Base-by-base conservation (phyloP, 2,329 filamentous ascomycete genomes). In the Acephala macrosclerotiorum region DNA sequence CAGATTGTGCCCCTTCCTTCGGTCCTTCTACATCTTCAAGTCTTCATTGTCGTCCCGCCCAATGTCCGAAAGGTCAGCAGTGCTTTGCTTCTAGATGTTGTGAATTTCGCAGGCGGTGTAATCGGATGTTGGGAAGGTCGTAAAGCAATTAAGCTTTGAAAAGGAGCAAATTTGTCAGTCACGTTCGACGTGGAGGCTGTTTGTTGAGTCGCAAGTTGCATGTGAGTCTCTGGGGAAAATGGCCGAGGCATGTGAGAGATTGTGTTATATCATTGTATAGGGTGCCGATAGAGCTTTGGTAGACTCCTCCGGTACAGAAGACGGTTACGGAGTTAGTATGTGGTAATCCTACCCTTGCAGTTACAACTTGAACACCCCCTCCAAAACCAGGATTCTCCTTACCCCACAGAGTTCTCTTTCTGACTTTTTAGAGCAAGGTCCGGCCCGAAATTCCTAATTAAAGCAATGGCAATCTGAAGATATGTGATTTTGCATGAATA, bases 1-100 rank as follows among this genome's bases (percentile, higher is more conserved):
- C 58, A 49, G 60, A 53, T 60, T 62, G 7, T 59, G 51, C 49
- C 57, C 16, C 14, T 59, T 25, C 25, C n/a, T 26, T 61, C n/a
- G 18, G 16, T 25, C 33, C 51, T 61, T 38, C 61, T 64, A 63
- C 67, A 66, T 68, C 16, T 56, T 69, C 63, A 69, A 58, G 55
- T 57, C 55, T 55, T 49, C 20, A 49, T 49, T 11, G 14, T 29
- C 12, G 49, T 16, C 11, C 18, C 18, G 49, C 12, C 25, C 8
- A 18, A 42, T 49, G 45, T 49, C 45, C 45, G n/a, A 22, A n/a
- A 22, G 9, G n/a, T n/a, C n/a, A 8, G 6, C 45, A 49, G n/a
- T 25, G 11, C n/a, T 22, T 22, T 9, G n/a, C 18, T n/a, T 49
- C 5, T 3, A 49, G 20, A 49, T 49, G 45, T 49, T 49, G 20